A percentile compares a stretch with the other conserved stretches of the same genome.
phyloP scores from a whole-genome alignment of 768 basidiomycete genomes.

The Daedalea quercina region DNA sequence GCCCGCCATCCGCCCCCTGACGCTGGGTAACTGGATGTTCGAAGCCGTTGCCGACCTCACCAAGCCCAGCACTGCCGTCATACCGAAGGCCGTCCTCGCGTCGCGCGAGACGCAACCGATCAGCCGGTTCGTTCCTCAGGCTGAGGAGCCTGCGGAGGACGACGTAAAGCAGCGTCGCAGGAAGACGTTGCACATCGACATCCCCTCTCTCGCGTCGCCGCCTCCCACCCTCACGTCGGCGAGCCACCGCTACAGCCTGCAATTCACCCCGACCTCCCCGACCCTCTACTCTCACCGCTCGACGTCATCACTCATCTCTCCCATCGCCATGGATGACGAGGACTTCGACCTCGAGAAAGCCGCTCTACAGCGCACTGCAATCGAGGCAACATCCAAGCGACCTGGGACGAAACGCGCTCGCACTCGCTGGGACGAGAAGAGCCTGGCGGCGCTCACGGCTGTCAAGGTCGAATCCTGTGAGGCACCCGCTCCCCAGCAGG shows the following conservation, averaged over 20 bases:
- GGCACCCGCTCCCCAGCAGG: constrained; percentile 9
- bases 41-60: constrained; percentile 69
- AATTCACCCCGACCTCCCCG: constrained; percentile 54
- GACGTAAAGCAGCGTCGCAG: constrained; percentile 20
- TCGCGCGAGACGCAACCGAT: constrained; percentile 19
- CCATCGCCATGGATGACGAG: constrained; percentile 27
- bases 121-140: constrained; percentile 31
- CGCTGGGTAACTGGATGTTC: constrained; percentile 81
- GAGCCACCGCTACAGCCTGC: constrained; percentile 48
- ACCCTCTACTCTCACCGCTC: constrained; percentile 26
- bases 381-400: constrained; percentile 23
- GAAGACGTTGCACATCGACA: constrained; percentile 34
- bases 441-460: constrained; percentile 13
- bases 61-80: constrained; percentile 18
- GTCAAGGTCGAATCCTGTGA: constrained; percentile 20
- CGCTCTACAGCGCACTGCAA: constrained; percentile 16
- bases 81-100: constrained; percentile 21
- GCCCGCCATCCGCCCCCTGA: constrained; percentile 43
- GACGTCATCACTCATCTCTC: constrained; percentile 15
- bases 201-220: constrained; percentile 24
- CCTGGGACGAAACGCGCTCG: constrained; percentile 24
- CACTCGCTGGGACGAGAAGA: constrained; percentile 24
- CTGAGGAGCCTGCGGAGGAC: constrained; percentile 3
- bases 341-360: constrained; percentile 41
- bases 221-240: constrained; percentile 28